phyloP scores from a whole-genome alignment of 2,329 filamentous ascomycete genomes.

The Myriosclerotinia duriaeana region DNA sequence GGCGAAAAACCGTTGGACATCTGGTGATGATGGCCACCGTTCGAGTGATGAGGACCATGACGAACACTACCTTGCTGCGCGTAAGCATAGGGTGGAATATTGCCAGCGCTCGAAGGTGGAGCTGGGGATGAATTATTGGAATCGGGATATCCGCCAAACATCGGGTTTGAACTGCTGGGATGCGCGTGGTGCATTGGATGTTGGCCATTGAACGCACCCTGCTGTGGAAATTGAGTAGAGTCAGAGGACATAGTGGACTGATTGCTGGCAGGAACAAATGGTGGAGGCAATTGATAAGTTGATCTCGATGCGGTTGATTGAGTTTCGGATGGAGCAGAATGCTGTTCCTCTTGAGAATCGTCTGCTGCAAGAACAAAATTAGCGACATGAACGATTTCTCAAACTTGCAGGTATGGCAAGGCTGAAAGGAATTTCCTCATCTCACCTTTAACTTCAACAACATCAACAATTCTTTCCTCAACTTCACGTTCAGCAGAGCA shows the following conservation, averaged over 20 bases:
- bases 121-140: conserved; percentile 60
- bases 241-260: conserved; percentile 28
- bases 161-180: conserved; percentile 55
- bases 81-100: conserved; percentile 41
- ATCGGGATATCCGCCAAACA: conserved; percentile 55
- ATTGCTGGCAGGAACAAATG: conserved; percentile 44
- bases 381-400: conserved; percentile 21
- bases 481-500: conserved; percentile 6
- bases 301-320: conserved; percentile 36
- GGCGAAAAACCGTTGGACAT: conserved; percentile 37
- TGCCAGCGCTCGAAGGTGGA: conserved; percentile 50
- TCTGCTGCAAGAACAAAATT: conserved; percentile 13
- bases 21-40: conserved; percentile 35
- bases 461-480: conserved; percentile 1
- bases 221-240: conserved; percentile 28
- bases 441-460: conserved; percentile 27
- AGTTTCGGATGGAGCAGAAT: conserved; percentile 32
- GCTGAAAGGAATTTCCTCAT: conserved; percentile 24
- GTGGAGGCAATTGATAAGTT: conserved; percentile 47
- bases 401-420: conserved; percentile 2
- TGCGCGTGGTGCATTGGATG: conserved; percentile 51
- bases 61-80: conserved; percentile 27
- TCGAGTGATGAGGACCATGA: conserved; percentile 32
- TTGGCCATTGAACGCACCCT: conserved; percentile 33
- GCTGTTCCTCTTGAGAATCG: conserved; percentile 28